A percentile compares a stretch with the other conserved stretches of the same genome.
phyloP scores from a whole-genome alignment of 495 filamentous ascomycete genomes.

The Neurospora discreta region DNA sequence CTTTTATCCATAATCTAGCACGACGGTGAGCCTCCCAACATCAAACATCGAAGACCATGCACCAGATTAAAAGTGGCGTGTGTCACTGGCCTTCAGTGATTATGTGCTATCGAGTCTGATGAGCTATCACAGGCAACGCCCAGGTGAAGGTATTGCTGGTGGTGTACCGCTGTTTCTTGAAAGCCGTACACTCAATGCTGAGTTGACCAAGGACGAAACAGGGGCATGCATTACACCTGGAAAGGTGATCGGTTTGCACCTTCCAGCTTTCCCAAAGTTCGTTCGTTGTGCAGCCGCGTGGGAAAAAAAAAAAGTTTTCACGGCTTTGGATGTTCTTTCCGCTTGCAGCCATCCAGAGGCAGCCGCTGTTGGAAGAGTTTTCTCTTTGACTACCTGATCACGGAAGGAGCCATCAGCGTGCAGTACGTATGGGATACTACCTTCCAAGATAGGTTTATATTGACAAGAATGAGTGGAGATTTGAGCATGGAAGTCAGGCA shows the following conservation, averaged over 20 bases:
- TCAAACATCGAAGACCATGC: too few relatives aligned
- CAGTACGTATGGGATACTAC: background rate
- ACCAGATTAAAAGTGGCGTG: too few relatives aligned
- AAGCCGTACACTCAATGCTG: background rate
- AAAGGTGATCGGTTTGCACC: background rate
- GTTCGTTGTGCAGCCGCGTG: background rate
- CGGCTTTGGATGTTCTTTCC: background rate
- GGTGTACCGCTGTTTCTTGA: too few relatives aligned
- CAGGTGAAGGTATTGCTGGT: too few relatives aligned
- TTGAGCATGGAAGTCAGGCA: too few relatives aligned
- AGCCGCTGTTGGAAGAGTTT: background rate
- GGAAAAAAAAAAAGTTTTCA: background rate
- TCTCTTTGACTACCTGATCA: background rate
- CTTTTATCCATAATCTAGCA: too few relatives aligned
- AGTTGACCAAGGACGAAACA: background rate
- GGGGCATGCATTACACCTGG: too few relatives aligned
- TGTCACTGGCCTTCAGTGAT: too few relatives aligned
- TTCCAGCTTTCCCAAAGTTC: background rate
- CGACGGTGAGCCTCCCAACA: too few relatives aligned
- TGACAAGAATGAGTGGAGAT: too few relatives aligned
- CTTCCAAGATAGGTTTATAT: background rate
- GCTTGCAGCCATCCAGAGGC: background rate
- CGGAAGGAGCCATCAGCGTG: background rate
- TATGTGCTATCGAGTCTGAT: too few relatives aligned
- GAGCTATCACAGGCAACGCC: too few relatives aligned